These are phyloP conservation scores for Endoconidiophora polonica DNA, from an alignment of 2,329 filamentous ascomycete species.

Conservation along the genomic window DNA sequence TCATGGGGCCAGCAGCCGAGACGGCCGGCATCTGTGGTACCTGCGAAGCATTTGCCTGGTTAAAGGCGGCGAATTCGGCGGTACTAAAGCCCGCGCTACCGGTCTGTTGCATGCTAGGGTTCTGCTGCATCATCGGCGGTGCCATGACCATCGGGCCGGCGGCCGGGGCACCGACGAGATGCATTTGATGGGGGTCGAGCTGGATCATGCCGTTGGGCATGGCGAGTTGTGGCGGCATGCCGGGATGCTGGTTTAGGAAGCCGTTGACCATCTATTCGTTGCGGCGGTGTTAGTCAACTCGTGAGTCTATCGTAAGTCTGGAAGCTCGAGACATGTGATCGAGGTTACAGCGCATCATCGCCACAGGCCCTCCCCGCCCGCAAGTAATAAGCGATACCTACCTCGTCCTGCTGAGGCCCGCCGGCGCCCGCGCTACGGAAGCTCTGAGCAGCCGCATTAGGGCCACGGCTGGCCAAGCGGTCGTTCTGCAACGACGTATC, in stretches of 20 bases:
- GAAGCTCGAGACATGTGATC: not conserved
- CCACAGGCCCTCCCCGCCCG: constrained; percentile 14
- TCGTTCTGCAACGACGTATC: constrained; percentile 91
- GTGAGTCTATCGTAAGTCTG: too few species aligned
- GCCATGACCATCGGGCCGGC: constrained; percentile 36
- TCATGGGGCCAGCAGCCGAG: constrained; percentile 14
- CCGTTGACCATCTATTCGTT: constrained; percentile 68
- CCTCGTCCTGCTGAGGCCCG: constrained; percentile 54
- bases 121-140: constrained; percentile 26
- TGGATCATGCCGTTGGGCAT: constrained; percentile 32
- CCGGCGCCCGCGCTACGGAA: constrained; percentile 59
- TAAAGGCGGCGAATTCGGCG: constrained; percentile 77
- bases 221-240: constrained; percentile 36
- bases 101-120: constrained; percentile 19
- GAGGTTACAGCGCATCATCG: constrained; percentile 14
- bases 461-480: constrained; percentile 60
- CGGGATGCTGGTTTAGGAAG: constrained; percentile 68
- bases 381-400: constrained; percentile 19
- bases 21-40: constrained; percentile 42
- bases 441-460: constrained; percentile 53
- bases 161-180: constrained; percentile 3
- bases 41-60: constrained; percentile 36
- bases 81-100: constrained; percentile 50
- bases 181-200: constrained; percentile 30
- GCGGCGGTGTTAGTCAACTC: not conserved